Conservation (phyloP, 306 rosid species). For the Begonia loranthoides region DNA sequence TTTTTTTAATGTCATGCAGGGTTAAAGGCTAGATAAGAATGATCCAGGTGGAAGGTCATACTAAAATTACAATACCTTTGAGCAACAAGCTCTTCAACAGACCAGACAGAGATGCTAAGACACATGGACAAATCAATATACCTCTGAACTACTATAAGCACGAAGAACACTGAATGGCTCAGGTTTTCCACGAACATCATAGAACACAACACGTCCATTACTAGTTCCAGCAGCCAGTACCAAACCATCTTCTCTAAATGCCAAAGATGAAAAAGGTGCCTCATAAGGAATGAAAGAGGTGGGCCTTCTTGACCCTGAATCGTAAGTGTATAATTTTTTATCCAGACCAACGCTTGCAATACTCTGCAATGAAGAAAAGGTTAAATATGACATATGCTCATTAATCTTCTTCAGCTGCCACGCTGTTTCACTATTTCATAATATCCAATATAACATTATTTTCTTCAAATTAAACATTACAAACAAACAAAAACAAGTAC, state of each 20-base stretch:
- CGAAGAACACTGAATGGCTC: constrained; percentile 86
- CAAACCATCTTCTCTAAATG: constrained; percentile 91
- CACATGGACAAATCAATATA: constrained; percentile 4
- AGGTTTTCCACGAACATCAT: constrained; percentile 92
- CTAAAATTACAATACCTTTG: not conserved
- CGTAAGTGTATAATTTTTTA: constrained; percentile 84
- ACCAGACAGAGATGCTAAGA: constrained; percentile 2
- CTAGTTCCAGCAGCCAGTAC: constrained; percentile 96
- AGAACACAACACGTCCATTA: constrained; percentile 88
- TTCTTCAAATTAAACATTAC: not conserved
- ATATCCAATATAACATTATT: constrained; percentile 2
- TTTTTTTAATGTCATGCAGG: constrained; percentile 11
- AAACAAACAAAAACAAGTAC: constrained; percentile 6
- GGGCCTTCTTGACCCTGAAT: constrained; percentile 74
- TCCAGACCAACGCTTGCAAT: constrained; percentile 94
- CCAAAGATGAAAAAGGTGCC: constrained; percentile 87
- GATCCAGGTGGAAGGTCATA: not conserved
- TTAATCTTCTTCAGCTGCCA: constrained; percentile 6
- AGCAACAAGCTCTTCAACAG: not conserved
- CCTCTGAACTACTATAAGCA: constrained; percentile 61
- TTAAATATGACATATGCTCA: constrained; percentile 13
- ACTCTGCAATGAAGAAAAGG: constrained; percentile 44
- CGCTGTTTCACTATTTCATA: constrained; percentile 9
- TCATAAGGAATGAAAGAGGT: constrained; percentile 75
- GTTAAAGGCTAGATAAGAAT: not conserved